phyloP scores from a whole-genome alignment of 345 rosid species.

The Triadica sebifera region DNA sequence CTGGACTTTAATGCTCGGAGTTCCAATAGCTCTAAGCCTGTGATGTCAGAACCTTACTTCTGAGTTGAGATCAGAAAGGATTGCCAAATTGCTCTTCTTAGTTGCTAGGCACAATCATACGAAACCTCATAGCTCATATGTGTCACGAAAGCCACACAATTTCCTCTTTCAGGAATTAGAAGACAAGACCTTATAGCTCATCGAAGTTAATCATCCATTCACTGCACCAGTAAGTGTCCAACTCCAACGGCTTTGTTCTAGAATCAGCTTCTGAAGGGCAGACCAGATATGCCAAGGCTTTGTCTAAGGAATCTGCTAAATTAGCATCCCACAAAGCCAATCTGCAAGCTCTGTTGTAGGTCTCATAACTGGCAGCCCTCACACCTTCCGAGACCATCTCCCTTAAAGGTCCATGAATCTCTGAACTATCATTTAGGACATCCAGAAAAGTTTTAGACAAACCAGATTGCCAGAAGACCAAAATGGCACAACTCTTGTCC shows the following conservation, averaged over 20 bases:
- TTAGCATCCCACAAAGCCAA: constrained; percentile 62
- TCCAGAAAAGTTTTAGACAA: constrained; percentile 43
- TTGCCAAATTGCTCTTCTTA: background rate
- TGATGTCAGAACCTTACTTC: background rate
- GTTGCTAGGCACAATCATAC: background rate
- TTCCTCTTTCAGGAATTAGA: background rate
- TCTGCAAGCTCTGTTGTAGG: constrained; percentile 62
- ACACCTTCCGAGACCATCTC: constrained; percentile 74
- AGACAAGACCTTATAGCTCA: constrained; percentile 47
- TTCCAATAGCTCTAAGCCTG: background rate
- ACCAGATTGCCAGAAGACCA: constrained; percentile 61
- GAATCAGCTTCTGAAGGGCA: constrained; percentile 25
- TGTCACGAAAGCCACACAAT: background rate
- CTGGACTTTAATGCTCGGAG: background rate
- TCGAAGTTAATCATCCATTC: constrained; percentile 63
- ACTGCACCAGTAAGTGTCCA: constrained; percentile 45
- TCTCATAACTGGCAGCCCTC: constrained; percentile 52
- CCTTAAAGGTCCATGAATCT: constrained; percentile 41
- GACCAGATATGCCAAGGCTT: constrained; percentile 38
- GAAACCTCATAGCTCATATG: background rate
- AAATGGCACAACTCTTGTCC: constrained; percentile 70
- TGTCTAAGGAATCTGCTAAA: constrained; percentile 61
- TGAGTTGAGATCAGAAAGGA: background rate
- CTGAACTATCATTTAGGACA: constrained; percentile 38
- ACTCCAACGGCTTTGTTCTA: constrained; percentile 36